phyloP scores from a whole-genome alignment of 1,284 basidiomycete species.

The Rhodofomes roseus region DNA sequence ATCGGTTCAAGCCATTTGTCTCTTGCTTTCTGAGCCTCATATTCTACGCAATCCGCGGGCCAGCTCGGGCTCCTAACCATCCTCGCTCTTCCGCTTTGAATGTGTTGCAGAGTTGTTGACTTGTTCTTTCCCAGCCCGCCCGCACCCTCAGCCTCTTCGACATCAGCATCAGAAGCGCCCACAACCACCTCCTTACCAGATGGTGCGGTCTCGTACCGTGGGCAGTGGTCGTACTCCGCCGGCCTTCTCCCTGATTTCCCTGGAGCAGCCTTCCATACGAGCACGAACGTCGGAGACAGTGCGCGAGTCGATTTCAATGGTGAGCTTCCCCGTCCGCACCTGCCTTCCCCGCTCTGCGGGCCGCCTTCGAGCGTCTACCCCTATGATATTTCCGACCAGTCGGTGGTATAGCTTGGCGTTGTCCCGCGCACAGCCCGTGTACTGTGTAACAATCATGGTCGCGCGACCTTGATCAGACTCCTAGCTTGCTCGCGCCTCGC shows the following conservation, averaged over 20 bases:
- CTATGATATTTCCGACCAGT: constrained; percentile 6
- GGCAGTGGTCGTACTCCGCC: constrained; percentile 26
- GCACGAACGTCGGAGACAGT: constrained; percentile 43
- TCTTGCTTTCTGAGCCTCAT: not conserved
- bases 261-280: constrained; percentile 36
- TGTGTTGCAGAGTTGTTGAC: not conserved
- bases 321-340: constrained; percentile 22
- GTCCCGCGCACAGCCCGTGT: not conserved
- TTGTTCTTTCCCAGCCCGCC: not conserved
- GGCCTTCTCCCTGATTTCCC: constrained; percentile 20
- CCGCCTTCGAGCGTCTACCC: not conserved
- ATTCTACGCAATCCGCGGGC: not conserved
- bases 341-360: not conserved
- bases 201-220: constrained; percentile 22
- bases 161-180: constrained; percentile 12
- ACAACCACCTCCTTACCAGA: constrained; percentile 20
- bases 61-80: not conserved
- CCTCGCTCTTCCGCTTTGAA: not conserved
- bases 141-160: constrained; percentile 9
- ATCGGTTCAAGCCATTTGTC: not conserved
- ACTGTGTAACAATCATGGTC: not conserved
- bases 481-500: not conserved
- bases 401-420: not conserved
- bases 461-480: not conserved
- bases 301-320: constrained; percentile 46